phyloP scores from a whole-genome alignment of 2,329 filamentous ascomycete genomes.

The Exserohilum turcica region DNA sequence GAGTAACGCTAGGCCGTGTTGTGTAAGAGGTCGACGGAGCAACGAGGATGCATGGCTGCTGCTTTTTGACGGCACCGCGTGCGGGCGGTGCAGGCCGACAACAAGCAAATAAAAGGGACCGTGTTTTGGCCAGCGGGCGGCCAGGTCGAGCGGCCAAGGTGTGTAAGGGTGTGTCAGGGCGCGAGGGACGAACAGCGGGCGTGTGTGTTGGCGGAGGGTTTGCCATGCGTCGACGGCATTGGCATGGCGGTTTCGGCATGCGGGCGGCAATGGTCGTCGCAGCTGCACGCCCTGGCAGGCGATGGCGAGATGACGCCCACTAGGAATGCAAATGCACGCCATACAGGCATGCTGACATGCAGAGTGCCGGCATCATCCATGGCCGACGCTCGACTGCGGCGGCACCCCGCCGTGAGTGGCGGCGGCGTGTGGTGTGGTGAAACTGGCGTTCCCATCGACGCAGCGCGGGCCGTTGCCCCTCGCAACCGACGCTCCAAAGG shows the following conservation, averaged over 20 bases:
- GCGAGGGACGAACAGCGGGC: too few species aligned
- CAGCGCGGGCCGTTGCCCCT: conserved; percentile 25
- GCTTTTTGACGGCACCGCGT: not conserved
- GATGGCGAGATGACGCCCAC: too few species aligned
- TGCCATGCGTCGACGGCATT: too few species aligned
- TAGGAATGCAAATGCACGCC: too few species aligned
- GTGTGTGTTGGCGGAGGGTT: too few species aligned
- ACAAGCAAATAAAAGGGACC: not conserved
- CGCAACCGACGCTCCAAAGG: conserved; percentile 31
- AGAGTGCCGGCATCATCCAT: conserved; percentile 12
- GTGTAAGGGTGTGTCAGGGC: too few species aligned
- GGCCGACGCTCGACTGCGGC: conserved; percentile 3
- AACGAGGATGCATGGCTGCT: conserved; percentile 3
- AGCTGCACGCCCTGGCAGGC: too few species aligned
- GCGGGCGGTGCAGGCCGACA: not conserved
- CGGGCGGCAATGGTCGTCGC: too few species aligned
- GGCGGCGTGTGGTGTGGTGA: conserved; percentile 31
- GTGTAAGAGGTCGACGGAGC: conserved; percentile 9
- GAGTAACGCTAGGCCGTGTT: not conserved
- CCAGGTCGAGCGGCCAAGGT: too few species aligned
- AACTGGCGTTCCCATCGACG: conserved; percentile 32
- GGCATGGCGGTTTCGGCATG: too few species aligned
- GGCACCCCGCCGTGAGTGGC: conserved; percentile 20
- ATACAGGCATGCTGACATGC: not conserved
- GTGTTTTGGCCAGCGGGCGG: not conserved